Evolutionary conservation across 2,329 filamentous ascomycete species (phyloP).

Genomic region (Colletotrichum paranaense): DNA sequence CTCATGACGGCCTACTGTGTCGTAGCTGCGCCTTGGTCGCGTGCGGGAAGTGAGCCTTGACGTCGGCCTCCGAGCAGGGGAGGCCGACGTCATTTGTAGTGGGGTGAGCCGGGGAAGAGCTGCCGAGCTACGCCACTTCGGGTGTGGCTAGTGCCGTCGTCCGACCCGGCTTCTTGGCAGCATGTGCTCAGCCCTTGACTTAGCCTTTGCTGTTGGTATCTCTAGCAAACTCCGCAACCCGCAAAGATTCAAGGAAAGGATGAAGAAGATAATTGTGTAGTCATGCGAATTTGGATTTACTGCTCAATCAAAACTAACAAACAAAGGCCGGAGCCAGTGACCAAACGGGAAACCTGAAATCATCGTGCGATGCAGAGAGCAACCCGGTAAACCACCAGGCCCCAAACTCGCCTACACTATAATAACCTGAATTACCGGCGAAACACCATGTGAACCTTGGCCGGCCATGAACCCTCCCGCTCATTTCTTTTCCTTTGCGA

Average conservation of each 20-base stretch:
- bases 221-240: neutral
- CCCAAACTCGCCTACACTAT: slow-evolving; percentile 35
- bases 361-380: slow-evolving; percentile 30
- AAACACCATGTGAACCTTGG: slow-evolving; percentile 30
- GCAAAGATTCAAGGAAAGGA: too few relatives aligned
- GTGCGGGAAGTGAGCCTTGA: slow-evolving; percentile 26
- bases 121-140: slow-evolving; percentile 27
- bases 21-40: slow-evolving; percentile 28
- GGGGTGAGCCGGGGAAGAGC: slow-evolving; percentile 15
- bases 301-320: slow-evolving; percentile 30
- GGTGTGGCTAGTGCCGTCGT: slow-evolving; percentile 25
- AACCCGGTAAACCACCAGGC: slow-evolving; percentile 21
- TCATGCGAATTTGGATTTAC: slow-evolving; percentile 25
- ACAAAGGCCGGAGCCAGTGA: slow-evolving; percentile 22
- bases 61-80: slow-evolving; percentile 3
- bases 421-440: slow-evolving; percentile 31
- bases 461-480: slow-evolving; percentile 19
- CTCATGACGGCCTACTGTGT: slow-evolving; percentile 11
- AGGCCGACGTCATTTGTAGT: slow-evolving; percentile 33
- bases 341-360: slow-evolving; percentile 33
- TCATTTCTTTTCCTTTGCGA: slow-evolving; percentile 24
- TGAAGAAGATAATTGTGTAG: neutral
- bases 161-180: slow-evolving; percentile 17
- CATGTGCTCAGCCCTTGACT: slow-evolving; percentile 13
- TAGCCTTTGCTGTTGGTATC: too few relatives aligned